Base-by-base conservation (phyloP, 768 basidiomycete genomes). In the Asterophora lycoperdoides region DNA sequence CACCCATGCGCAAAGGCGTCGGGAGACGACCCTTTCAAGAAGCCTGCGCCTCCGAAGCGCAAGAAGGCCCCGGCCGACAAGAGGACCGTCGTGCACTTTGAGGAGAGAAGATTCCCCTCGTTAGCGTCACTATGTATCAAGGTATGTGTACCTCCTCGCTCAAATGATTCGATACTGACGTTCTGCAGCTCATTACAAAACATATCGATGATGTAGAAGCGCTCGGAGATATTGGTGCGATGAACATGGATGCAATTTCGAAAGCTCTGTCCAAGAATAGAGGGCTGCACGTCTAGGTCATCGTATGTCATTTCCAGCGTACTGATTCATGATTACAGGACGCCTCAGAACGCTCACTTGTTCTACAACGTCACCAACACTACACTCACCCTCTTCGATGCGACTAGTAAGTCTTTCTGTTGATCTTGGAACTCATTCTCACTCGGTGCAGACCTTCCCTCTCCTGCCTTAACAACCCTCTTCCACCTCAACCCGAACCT, bases 161-260 rank as follows among this genome's bases (percentile, higher is more conserved):
- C 36, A 51, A 32, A 10, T 19, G 34, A 11, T 43, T 13, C 38
- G 1, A 33, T 14, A 30, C 37, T 33, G 8, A 37, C 15, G 19
- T 17, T 20, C 8, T 51, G 6, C 45, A 93, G 89, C 70, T 96
- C 18, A 83, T 97, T 48, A 85, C 87, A 14, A 79, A 80, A 49
- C 81, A 91, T 62, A 95, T 97, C 48, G 79, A 93, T 48, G 89
- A 95, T 56, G 84, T 98, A 5, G 90, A 92, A 54, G 84, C 86
- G 0, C 68, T 94, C 13, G 95, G 95, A 0, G 86, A 95, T 59
- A 88, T 97, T 43, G 93, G 93, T 0, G 57, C 79, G 1, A 64
- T 90, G 65, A 97, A 94, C 61, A 73, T 92, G 72, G 84, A 93
- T 51, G 81, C 84, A 35, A 87, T 97, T 40, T 78, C 87, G 11